phyloP scores from a whole-genome alignment of 257 asterid genomes.

The Paraleonurus japonicus region DNA sequence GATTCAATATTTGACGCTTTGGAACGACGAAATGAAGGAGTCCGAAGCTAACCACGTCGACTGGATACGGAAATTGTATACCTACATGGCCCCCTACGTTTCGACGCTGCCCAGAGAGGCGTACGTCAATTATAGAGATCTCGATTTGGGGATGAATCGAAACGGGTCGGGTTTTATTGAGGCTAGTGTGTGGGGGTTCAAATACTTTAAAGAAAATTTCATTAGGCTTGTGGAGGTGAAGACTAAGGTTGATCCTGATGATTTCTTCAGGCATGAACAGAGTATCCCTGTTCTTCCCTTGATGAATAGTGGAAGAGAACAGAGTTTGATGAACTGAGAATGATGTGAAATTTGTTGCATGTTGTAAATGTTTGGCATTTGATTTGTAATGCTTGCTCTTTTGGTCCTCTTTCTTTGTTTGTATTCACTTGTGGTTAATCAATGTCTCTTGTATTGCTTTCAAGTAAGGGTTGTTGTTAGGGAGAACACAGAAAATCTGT shows the following conservation, averaged over 20 bases:
- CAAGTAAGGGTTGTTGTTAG: neutral
- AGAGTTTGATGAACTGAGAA: constrained; percentile 37
- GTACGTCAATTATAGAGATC: constrained; percentile 67
- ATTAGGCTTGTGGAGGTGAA: constrained; percentile 47
- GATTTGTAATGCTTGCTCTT: neutral
- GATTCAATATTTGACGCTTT: constrained; percentile 49
- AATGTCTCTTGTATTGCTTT: neutral
- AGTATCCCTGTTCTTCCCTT: constrained; percentile 53
- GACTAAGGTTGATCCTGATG: constrained; percentile 54
- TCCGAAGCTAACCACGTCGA: constrained; percentile 42
- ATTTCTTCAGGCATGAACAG: constrained; percentile 63
- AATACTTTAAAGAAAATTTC: constrained; percentile 53
- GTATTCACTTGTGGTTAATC: neutral
- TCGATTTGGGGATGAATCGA: constrained; percentile 50
- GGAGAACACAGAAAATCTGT: no score
- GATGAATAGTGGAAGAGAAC: constrained; percentile 5
- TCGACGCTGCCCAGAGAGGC: constrained; percentile 62
- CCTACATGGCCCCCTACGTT: constrained; percentile 54
- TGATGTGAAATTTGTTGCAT: neutral
- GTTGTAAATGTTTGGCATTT: neutral
- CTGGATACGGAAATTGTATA: constrained; percentile 53
- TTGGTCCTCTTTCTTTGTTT: neutral
- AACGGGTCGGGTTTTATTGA: constrained; percentile 38
- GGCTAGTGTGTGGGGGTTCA: constrained; percentile 57
- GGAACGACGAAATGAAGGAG: constrained; percentile 46